Evolutionary conservation across 306 rosid species (phyloP).

Genomic region (Delonix regia): DNA sequence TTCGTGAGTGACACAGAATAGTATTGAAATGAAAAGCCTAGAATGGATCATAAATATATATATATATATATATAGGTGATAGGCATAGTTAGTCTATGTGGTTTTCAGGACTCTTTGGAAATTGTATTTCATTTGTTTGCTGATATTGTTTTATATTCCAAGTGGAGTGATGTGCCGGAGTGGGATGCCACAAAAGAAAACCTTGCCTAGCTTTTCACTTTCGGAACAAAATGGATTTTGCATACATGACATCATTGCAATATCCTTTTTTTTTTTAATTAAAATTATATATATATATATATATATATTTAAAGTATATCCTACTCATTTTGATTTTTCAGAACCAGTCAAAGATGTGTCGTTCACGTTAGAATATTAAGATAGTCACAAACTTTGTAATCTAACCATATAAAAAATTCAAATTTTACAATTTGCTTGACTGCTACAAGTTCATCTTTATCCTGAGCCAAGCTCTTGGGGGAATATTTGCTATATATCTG

Average conservation of each 20-base stretch:
- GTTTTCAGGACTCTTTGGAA: constrained; percentile 31
- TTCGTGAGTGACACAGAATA: not conserved
- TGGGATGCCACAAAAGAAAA: constrained; percentile 25
- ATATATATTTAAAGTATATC: no score
- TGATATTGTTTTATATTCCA: not conserved
- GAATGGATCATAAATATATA: no score
- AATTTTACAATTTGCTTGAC: not conserved
- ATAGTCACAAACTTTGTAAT: not conserved
- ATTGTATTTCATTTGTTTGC: constrained; percentile 31
- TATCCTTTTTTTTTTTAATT: no score
- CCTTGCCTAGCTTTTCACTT: constrained; percentile 4
- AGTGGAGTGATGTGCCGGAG: constrained; percentile 33
- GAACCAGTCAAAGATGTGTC: not conserved
- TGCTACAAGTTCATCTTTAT: no score
- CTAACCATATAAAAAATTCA: no score
- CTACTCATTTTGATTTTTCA: not conserved
- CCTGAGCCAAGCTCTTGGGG: not conserved
- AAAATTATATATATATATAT: no score
- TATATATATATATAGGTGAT: no score
- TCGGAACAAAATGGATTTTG: constrained; percentile 5
- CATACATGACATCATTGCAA: constrained; percentile 3
- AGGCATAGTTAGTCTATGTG: constrained; percentile 19
- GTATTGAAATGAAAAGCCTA: no score
- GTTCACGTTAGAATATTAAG: not conserved
- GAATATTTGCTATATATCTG: not conserved